Base-by-base conservation (phyloP, 768 basidiomycete species). In the Tephrocybe sp. region DNA sequence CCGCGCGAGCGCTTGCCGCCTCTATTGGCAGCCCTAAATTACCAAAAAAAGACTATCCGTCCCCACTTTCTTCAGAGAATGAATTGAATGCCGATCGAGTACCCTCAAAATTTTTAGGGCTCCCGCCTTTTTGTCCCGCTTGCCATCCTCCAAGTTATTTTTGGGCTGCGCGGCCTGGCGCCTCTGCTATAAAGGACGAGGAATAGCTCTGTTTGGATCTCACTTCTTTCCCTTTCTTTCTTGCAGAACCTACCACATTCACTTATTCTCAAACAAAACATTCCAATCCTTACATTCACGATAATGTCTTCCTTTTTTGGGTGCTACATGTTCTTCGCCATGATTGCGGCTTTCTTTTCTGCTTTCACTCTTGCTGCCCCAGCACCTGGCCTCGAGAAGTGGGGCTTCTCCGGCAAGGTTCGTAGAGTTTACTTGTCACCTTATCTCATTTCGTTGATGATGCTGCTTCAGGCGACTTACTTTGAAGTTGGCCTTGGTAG, bases 401-500 rank as follows among this genome's bases (percentile, higher is more conserved):
- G 58, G 10, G 37, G 39, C 26, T 47, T 46, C 17, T 33, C 47
- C 23, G 58, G 58, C 33, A 59, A 52, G 45, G 58, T 59, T 18
- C 23, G 58, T 48, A n/a, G 8, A 2, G 20, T 38, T 28, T 32
- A 21, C 40, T 34, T 26, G 8, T 15, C 12, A 24, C 33, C 32
- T 2, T 14, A 1, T 48, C 3, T 10, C 6, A 17, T 28, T 37
- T 24, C 20, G 11, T 17, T 43, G 23, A 25, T 42, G 8, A 15
- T 11, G 12, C 28, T 23, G 24, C 6, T 4, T 15, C 26, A 61
- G 60, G 60, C 59, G 6, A 61, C 60, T 7, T 63, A 52, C 32
- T 63, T 61, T 37, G 28, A 57, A n/a, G 63, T 64, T 37, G 63
- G 63, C 41, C 56, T 64, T 21, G 63, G 63, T 34, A 58, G 51